Percentiles rank a stretch among this genome's conserved stretches.
These are phyloP conservation scores for Quercus tomentella DNA, from an alignment of 331 rosid genomes.

Conservation along the genomic window DNA sequence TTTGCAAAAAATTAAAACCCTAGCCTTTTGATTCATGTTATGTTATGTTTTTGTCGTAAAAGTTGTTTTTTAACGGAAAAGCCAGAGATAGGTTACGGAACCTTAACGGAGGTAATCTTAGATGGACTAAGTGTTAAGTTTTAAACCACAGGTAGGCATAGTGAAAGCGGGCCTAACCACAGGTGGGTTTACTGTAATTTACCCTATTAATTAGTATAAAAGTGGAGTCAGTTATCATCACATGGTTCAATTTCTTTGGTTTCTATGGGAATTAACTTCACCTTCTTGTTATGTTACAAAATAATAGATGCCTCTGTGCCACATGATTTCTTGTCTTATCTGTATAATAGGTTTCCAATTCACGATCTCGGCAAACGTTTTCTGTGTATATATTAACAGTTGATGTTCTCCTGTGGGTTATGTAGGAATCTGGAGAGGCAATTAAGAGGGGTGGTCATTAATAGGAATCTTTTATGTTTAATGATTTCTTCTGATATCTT, in stretches of 20 bases:
- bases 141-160: too few relatives aligned
- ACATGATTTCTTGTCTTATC: not conserved
- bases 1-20: too few relatives aligned
- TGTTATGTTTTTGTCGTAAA: too few relatives aligned
- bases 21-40: too few relatives aligned
- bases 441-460: not conserved
- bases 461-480: not conserved
- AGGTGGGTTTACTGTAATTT: too few relatives aligned
- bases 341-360: not conserved
- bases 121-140: too few relatives aligned
- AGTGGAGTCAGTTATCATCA: not conserved
- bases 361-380: not conserved
- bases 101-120: too few relatives aligned
- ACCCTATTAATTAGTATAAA: not conserved
- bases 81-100: too few relatives aligned
- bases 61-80: too few relatives aligned
- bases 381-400: too few relatives aligned
- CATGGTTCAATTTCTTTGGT: not conserved
- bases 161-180: too few relatives aligned
- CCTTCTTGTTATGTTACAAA: not conserved
- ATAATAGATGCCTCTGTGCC: not conserved
- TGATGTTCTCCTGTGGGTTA: too few relatives aligned
- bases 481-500: not conserved
- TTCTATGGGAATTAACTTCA: not conserved
- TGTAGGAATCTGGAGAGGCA: not conserved